These are phyloP conservation scores for Cyberlindnera veronae DNA, from an alignment of 805 yeast species.

Conservation along the genomic window DNA sequence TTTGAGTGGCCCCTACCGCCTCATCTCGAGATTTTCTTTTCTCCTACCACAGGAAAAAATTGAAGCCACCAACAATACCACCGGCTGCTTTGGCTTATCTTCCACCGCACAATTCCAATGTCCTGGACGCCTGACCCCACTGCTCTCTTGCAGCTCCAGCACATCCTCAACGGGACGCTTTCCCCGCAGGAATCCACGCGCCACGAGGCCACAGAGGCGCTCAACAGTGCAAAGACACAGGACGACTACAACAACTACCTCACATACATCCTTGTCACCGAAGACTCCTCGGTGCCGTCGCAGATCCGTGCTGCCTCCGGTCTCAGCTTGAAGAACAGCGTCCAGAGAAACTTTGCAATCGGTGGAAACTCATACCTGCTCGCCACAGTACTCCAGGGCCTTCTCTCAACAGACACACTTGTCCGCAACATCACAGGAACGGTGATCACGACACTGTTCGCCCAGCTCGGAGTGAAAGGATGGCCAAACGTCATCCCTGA, in stretches of 20 bases:
- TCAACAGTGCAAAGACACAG: constrained; percentile 63
- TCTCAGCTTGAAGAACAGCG: constrained; percentile 70
- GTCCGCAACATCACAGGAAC: constrained; percentile 88
- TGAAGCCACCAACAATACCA: not conserved
- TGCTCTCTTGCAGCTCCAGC: constrained; percentile 59
- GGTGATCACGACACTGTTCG: constrained; percentile 78
- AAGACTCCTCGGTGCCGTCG: constrained; percentile 41
- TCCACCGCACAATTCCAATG: constrained; percentile 28
- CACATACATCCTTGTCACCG: constrained; percentile 58
- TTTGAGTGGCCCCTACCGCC: not conserved
- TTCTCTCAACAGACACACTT: constrained; percentile 50
- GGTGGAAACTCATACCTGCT: constrained; percentile 33
- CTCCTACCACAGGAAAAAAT: not conserved
- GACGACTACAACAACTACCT: constrained; percentile 83
- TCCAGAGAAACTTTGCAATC: constrained; percentile 40
- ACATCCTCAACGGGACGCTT: constrained; percentile 67
- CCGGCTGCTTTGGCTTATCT: too few relatives aligned
- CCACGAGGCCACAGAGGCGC: constrained; percentile 65
- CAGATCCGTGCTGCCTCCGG: constrained; percentile 88
- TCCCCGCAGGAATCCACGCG: constrained; percentile 56
- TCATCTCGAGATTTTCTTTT: constrained; percentile 1
- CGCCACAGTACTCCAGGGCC: constrained; percentile 40
- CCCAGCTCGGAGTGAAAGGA: constrained; percentile 57
- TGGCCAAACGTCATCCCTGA: constrained; percentile 79
- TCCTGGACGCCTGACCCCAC: constrained; percentile 69